Conservation (phyloP, 1,139 yeast species). For the Lodderomyces orthopsilosis region DNA sequence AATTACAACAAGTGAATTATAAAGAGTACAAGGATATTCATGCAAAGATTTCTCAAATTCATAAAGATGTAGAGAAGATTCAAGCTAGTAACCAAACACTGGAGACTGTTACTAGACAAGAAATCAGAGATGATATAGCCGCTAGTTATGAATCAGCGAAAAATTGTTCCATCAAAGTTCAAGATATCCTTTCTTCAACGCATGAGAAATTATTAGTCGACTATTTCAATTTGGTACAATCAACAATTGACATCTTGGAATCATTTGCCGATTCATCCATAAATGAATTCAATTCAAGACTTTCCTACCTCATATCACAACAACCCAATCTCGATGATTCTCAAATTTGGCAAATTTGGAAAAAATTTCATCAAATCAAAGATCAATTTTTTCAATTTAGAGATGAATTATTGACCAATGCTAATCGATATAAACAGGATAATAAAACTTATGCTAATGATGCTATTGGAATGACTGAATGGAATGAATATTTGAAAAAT, state of each 20-base stretch:
- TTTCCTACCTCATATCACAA: slow-evolving; percentile 30
- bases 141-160: slow-evolving; percentile 36
- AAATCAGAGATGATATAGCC: slow-evolving; percentile 52
- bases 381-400: slow-evolving; percentile 53
- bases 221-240: slow-evolving; percentile 48
- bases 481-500: slow-evolving; percentile 53
- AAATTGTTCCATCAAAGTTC: slow-evolving; percentile 29
- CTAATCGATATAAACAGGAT: slow-evolving; percentile 32
- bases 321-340: slow-evolving; percentile 26
- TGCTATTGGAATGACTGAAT: slow-evolving; percentile 34
- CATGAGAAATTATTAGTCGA: slow-evolving; percentile 31
- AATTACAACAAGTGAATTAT: slow-evolving; percentile 42
- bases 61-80: slow-evolving; percentile 47
- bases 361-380: slow-evolving; percentile 58
- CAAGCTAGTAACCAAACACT: slow-evolving; percentile 33
- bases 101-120: slow-evolving; percentile 51
- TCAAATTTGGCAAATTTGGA: slow-evolving; percentile 65
- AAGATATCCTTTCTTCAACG: slow-evolving; percentile 32
- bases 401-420: slow-evolving; percentile 52
- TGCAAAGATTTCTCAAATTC: slow-evolving; percentile 45
- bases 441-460: slow-evolving; percentile 16
- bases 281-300: slow-evolving; percentile 47
- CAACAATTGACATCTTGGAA: slow-evolving; percentile 62
- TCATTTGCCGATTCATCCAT: slow-evolving; percentile 69
- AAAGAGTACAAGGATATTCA: slow-evolving; percentile 46